Base-by-base conservation (phyloP, 83 land plant genomes). In the Isoetes engelmannii region DNA sequence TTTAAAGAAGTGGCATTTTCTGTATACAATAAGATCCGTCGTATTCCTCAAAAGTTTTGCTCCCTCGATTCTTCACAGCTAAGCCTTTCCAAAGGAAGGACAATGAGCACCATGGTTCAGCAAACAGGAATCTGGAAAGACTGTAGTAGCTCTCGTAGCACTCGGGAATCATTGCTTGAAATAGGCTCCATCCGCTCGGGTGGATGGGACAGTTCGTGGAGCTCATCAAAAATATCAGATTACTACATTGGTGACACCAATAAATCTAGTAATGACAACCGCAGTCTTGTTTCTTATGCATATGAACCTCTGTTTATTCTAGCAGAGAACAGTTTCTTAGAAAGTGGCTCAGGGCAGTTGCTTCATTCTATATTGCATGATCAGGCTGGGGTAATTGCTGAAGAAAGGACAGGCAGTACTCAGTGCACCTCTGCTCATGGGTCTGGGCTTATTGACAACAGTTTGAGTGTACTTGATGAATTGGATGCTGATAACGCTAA, bases 281-380 rank as follows among this genome's bases (percentile, higher is more conserved):
- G 20, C 13, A 89, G 87, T 43, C 85, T 82, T 44, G 43, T 47
- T 5, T 71, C 84, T 18, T 90, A 74, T 69, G 47, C 90, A 74
- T 94, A 89, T 83, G 98, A 94, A 63, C 98, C 98, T 9, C 85
- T 91, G 61, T 94, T 88, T 74, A 86, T 94, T 56, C 79, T 94
- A 72, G 82, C 98, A 60, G 92, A 88, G 62, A 80, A 90, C 58
- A 92, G 96, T 18, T 77, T 81, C 15, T 45, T 84, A 20, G 87
- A 86, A 45, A 77, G 72, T 60, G 80, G 79, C 50, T 71, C 75
- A 42, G 72, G 85, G 48, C 59, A 59, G 37, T 80, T 48, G 48
- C 63, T 62, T 12, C 73, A 45, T 66, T 68, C 54, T 66, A 81
- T 46, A 68, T 75, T 57, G 61, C 57, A 55, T 15, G 88, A 83